phyloP scores from a whole-genome alignment of 116 monocot species.

The Phalaenopsis hybrid region DNA sequence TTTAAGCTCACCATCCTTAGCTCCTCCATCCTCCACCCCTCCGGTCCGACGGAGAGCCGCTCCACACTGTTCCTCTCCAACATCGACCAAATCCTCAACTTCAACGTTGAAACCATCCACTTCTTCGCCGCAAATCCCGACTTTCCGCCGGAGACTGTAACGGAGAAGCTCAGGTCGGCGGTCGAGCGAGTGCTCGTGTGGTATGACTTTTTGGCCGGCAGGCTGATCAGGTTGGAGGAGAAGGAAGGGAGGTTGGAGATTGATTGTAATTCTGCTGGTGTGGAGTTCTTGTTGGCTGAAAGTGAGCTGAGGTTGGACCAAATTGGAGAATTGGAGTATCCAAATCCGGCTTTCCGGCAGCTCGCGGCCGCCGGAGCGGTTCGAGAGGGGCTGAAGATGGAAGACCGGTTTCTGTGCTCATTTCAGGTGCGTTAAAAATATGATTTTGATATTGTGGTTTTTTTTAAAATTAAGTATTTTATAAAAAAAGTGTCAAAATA shows the following conservation, averaged over 20 bases:
- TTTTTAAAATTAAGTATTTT: too few species aligned
- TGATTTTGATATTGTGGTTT: background rate
- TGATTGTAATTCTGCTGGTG: constrained; percentile 37
- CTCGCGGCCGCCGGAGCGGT: background rate
- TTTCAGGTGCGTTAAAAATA: constrained; percentile 15
- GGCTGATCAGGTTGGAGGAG: constrained; percentile 11
- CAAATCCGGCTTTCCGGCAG: constrained; percentile 22
- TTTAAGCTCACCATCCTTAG: constrained; percentile 14
- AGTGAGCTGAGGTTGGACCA: constrained; percentile 25
- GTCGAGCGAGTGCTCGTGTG: constrained; percentile 16
- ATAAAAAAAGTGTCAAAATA: too few species aligned
- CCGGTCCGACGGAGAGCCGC: constrained; percentile 10
- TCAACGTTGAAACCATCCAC: constrained; percentile 32
- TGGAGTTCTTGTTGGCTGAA: constrained; percentile 18
- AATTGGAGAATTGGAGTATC: constrained; percentile 31
- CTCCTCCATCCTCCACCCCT: constrained; percentile 14
- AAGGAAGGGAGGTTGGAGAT: constrained; percentile 11
- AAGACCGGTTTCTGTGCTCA: constrained; percentile 6
- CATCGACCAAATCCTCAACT: constrained; percentile 50
- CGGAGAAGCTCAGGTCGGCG: constrained; percentile 12
- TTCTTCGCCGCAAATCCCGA: constrained; percentile 29
- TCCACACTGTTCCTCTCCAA: constrained; percentile 42
- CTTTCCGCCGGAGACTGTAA: constrained; percentile 1
- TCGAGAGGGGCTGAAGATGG: background rate
- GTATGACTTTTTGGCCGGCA: constrained; percentile 40